Conservation (phyloP, 1,139 yeast species). For the Barnettozyma hawaiiensis region DNA sequence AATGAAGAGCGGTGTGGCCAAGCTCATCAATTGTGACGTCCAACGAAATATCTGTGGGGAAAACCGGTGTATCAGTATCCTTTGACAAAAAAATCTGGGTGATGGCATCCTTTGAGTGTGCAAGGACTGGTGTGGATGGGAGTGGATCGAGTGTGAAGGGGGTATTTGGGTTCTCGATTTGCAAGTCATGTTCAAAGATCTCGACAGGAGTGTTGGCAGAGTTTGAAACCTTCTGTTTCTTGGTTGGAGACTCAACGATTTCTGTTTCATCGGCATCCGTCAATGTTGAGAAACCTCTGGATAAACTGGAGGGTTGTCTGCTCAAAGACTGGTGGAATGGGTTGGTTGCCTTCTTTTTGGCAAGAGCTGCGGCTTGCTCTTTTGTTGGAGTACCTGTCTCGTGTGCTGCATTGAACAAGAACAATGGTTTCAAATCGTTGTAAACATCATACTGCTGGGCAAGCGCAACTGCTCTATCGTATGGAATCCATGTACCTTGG, state of each 20-base stretch:
- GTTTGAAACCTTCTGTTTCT: slow-evolving; percentile 28
- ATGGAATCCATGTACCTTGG: slow-evolving; percentile 93
- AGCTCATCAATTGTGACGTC: slow-evolving; percentile 77
- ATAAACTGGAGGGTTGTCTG: slow-evolving; percentile 21
- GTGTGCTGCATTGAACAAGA: slow-evolving; percentile 52
- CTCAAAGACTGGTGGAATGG: slow-evolving; percentile 15
- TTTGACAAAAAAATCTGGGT: slow-evolving; percentile 50
- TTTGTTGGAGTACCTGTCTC: slow-evolving; percentile 57
- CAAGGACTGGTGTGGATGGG: slow-evolving; percentile 34
- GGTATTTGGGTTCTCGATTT: slow-evolving; percentile 37
- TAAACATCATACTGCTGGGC: slow-evolving; percentile 61
- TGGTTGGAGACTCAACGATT: slow-evolving; percentile 32
- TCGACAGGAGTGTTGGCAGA: slow-evolving; percentile 13
- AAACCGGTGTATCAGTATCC: slow-evolving; percentile 35
- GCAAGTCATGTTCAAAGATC: slow-evolving; percentile 31
- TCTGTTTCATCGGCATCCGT: slow-evolving; percentile 34
- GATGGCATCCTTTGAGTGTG: slow-evolving; percentile 50
- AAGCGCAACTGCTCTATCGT: slow-evolving; percentile 53
- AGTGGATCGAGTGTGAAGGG: slow-evolving; percentile 56
- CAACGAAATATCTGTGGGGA: slow-evolving; percentile 23
- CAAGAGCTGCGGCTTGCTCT: slow-evolving; percentile 38
- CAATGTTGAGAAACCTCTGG: slow-evolving; percentile 30
- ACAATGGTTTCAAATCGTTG: slow-evolving; percentile 57
- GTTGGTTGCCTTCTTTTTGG: slow-evolving; percentile 24
- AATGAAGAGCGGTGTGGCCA: slow-evolving; percentile 90